Base-by-base conservation (phyloP, 2,329 filamentous ascomycete species). In the Atkinsonella hypoxylon region DNA sequence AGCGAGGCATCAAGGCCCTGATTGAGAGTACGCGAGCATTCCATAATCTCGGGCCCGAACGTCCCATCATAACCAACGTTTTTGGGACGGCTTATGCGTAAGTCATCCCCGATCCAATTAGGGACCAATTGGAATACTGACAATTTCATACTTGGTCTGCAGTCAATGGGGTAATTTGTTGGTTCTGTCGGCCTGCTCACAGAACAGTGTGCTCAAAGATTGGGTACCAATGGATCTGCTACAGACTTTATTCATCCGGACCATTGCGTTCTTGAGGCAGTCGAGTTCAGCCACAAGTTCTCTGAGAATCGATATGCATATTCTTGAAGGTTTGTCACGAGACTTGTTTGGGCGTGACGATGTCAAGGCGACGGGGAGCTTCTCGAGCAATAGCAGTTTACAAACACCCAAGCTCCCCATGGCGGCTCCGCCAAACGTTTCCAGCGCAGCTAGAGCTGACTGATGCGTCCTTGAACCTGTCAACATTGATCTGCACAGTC, bases 151-250 rank as follows among this genome's bases (percentile, higher is more conserved):
- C 30, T 20, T 18, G 18, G 20, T 32, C 17, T 31, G 5, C 55
- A 95, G 90, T 6, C 93, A 98, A 88, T 98, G 94, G 73, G 91
- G 93, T 52, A 97, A 97, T 64, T 80, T 96, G 61, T 74, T 97
- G 46, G 88, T 94, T n/a, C 78, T 98, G 2, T 82, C 87, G 26
- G 89, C 91, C 1, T 86, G 85, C 3, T 90, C 82, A 66, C 78
- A 76, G 54, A 86, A 91, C 45, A 76, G 73, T 4, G 68, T 75
- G 26, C 75, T 94, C 1, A 68, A 69, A 5, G 64, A 70, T 5
- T 77, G 81, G 31, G 75, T 95, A 18, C 65, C 79, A 3, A 67
- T 70, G 45, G 64, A 74, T 0, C 67, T 71, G 2, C 69, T 95
- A 8, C 70, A 76, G 43, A 62, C 66, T 1, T 75, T 95, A 0